A percentile compares a stretch with the other conserved stretches of the same genome.
These are phyloP conservation scores for Corymbia maculata DNA, from an alignment of 345 rosid species.

Conservation along the genomic window DNA sequence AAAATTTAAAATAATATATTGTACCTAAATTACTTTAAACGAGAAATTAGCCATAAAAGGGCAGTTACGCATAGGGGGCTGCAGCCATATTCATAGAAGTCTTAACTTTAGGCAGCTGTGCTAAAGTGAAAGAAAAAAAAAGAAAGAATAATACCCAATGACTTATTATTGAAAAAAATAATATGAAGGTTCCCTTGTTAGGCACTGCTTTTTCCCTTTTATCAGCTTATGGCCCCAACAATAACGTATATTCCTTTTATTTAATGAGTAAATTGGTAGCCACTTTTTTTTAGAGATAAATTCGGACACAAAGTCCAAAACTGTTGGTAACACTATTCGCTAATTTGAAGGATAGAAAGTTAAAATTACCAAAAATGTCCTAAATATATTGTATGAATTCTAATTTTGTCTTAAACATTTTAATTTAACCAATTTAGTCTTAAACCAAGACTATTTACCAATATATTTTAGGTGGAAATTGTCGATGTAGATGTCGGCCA, in stretches of 20 bases:
- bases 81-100: neutral
- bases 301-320: neutral
- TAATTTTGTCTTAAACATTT: neutral
- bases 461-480: neutral
- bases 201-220: neutral
- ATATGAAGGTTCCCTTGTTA: neutral
- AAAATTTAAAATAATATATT: neutral
- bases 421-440: rapidly evolving
- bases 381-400: rapidly evolving
- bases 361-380: neutral
- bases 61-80: rapidly evolving
- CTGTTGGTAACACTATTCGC: rapidly evolving
- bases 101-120: neutral
- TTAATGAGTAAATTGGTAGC: neutral
- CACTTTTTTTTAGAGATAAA: neutral
- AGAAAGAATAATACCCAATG: neutral
- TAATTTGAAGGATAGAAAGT: neutral
- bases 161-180: neutral
- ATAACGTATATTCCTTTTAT: neutral
- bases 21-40: neutral
- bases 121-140: neutral
- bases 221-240: neutral
- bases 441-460: no score
- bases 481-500: rapidly evolving
- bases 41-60: neutral